Base-by-base conservation (phyloP, 2,329 filamentous ascomycete genomes). In the Aureobasidium sp. region DNA sequence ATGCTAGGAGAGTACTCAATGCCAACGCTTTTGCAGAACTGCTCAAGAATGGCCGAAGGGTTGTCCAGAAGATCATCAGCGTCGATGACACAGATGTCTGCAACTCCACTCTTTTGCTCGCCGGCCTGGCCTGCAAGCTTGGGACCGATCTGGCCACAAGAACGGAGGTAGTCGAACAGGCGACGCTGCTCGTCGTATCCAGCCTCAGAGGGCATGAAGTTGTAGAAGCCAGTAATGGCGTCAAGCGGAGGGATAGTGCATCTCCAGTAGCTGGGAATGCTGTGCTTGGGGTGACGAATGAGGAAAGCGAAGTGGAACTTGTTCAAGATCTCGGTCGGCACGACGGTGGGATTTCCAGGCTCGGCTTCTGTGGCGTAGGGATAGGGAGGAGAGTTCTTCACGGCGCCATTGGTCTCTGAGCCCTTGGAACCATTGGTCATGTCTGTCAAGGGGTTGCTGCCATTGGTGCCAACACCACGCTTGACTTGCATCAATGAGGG, bases 281-380 rank as follows among this genome's bases (percentile, higher is more conserved):
- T 89, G 72, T 86, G 86, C 69, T 90, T 86, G n/a, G 94, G 94
- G 74, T 97, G 92, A 63, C 94, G 92, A 79, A 99, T 97, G 66
- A 97, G 83, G 77, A 99, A 97, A 26, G 92, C 90, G 78, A 93
- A 97, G 76, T 97, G 92, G 77, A 96, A 97, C 67, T 85, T 81
- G 71, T 85, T 83, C 63, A 97, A 80, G 63, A 90, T 78, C 34
- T 85, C 84, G 32, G 84, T 77, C 2, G 94, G 94, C 56, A 97
- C 78, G 29, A 95, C 87, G 0, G 92, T 96, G 1, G 92, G 93
- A 76, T 97, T 97, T 63, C 81, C 81, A 2, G 82, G 78, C 75
- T 93, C 87, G 3, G 77, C 71, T 37, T 76, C 73, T 2, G 84
- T 86, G 64, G 77, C 68, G 69, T 86, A 87, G 2, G 85, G 84